phyloP scores from a whole-genome alignment of 495 filamentous ascomycete species.

The Hypoxylon trugodes region DNA sequence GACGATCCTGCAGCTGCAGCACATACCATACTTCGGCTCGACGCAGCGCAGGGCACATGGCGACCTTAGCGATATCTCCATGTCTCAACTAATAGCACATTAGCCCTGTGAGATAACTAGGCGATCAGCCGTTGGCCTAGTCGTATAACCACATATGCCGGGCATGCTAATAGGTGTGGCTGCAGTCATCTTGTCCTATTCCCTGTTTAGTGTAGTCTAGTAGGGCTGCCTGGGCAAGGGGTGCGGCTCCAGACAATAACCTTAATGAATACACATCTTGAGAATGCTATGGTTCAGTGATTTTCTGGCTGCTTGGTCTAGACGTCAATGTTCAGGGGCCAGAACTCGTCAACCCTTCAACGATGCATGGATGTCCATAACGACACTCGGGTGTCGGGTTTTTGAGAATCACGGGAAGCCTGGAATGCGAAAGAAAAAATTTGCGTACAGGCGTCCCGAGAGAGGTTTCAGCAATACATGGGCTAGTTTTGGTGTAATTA shows the following conservation, averaged over 20 bases:
- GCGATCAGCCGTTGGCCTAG: slow-evolving; percentile 20
- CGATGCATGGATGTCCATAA: slow-evolving; percentile 1
- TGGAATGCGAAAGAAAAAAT: slow-evolving; percentile 12
- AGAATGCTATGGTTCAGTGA: slow-evolving; percentile 7
- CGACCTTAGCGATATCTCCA: slow-evolving; percentile 16
- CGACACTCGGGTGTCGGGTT: background rate
- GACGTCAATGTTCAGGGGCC: slow-evolving; percentile 16
- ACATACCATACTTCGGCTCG: slow-evolving; percentile 25
- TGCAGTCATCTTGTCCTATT: slow-evolving; percentile 24
- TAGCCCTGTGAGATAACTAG: too few species aligned
- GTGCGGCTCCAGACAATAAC: slow-evolving; percentile 31
- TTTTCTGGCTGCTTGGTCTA: slow-evolving; percentile 4
- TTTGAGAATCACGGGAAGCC: background rate
- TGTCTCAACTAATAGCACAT: slow-evolving; percentile 5
- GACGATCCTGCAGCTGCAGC: slow-evolving; percentile 28
- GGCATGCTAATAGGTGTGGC: slow-evolving; percentile 25
- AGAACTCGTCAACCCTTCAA: slow-evolving; percentile 4
- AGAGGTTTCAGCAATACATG: slow-evolving; percentile 7
- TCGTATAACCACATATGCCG: slow-evolving; percentile 17
- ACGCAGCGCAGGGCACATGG: slow-evolving; percentile 14
- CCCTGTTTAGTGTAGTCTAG: slow-evolving; percentile 20
- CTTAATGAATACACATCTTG: slow-evolving; percentile 2
- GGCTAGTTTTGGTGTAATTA: background rate
- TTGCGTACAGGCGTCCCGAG: slow-evolving; percentile 2
- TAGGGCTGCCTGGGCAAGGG: slow-evolving; percentile 17